Percentiles rank a stretch among this genome's conserved stretches.
Evolutionary conservation across 768 basidiomycete genomes (phyloP).

Genomic region (Russula foetens): DNA sequence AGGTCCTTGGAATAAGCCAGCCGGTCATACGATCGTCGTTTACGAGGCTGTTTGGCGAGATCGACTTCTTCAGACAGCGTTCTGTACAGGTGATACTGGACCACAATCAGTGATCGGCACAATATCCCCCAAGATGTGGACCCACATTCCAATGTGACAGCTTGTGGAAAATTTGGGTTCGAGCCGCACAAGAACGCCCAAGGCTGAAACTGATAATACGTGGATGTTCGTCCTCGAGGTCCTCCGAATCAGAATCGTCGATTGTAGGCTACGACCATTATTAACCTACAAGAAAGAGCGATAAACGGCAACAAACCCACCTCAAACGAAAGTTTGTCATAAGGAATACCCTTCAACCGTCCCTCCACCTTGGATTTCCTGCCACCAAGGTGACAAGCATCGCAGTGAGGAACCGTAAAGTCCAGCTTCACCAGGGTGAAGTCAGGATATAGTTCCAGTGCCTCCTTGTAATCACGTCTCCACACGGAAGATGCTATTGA

Average conservation of each 20-base stretch:
- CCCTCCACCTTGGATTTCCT: constrained; percentile 59
- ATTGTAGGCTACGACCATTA: constrained; percentile 8
- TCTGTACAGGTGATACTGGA: constrained; percentile 58
- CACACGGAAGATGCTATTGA: constrained; percentile 81
- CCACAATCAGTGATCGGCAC: background rate
- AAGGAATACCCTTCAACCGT: constrained; percentile 56
- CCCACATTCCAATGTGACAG: constrained; percentile 82
- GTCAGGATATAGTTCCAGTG: constrained; percentile 58
- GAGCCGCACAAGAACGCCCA: constrained; percentile 72
- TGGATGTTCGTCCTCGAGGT: constrained; percentile 22
- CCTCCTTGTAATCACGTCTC: constrained; percentile 57
- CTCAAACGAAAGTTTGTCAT: constrained; percentile 64
- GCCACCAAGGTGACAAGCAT: constrained; percentile 74
- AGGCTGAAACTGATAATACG: constrained; percentile 40
- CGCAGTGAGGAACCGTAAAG: constrained; percentile 57
- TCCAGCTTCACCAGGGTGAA: constrained; percentile 47
- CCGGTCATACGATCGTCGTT: constrained; percentile 43
- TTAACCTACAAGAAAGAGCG: background rate
- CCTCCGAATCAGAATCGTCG: constrained; percentile 19
- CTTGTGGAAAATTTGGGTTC: constrained; percentile 59
- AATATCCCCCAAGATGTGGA: background rate
- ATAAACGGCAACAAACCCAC: constrained; percentile 26
- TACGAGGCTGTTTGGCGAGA: constrained; percentile 35
- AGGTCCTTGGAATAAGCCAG: constrained; percentile 44
- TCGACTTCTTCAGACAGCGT: constrained; percentile 51